These are phyloP conservation scores for Boletus sp. DNA, from an alignment of 768 basidiomycete genomes.

Conservation along the genomic window DNA sequence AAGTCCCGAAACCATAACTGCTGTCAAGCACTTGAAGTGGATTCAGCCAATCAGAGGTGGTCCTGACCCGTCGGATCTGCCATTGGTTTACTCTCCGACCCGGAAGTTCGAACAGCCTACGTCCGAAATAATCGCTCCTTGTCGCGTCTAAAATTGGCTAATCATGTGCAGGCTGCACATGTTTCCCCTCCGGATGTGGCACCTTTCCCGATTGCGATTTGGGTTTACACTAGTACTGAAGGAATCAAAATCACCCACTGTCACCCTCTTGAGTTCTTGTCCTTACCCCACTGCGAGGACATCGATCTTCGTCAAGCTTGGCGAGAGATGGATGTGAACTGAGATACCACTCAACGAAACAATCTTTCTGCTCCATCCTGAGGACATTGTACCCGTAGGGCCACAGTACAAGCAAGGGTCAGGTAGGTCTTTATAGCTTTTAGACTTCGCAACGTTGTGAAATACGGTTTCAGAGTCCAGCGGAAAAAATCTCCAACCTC, in stretches of 20 bases:
- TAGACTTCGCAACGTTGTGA: neutral
- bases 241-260: neutral
- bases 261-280: neutral
- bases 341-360: no score
- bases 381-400: no score
- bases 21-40: neutral
- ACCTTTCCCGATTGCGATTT: neutral
- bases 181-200: neutral
- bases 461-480: neutral
- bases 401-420: no score
- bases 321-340: no score
- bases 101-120: neutral
- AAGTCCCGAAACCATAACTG: conserved; percentile 1
- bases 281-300: no score
- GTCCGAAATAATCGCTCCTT: neutral
- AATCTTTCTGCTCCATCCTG: no score
- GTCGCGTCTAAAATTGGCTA: no score
- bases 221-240: no score
- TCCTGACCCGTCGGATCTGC: neutral
- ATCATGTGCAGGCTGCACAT: no score
- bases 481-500: no score
- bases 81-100: neutral
- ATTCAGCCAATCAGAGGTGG: conserved; percentile 3
- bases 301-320: no score
- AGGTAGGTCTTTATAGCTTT: neutral